Conservation (phyloP, 2,329 filamentous ascomycete genomes). For the Claviceps humidiphila region DNA sequence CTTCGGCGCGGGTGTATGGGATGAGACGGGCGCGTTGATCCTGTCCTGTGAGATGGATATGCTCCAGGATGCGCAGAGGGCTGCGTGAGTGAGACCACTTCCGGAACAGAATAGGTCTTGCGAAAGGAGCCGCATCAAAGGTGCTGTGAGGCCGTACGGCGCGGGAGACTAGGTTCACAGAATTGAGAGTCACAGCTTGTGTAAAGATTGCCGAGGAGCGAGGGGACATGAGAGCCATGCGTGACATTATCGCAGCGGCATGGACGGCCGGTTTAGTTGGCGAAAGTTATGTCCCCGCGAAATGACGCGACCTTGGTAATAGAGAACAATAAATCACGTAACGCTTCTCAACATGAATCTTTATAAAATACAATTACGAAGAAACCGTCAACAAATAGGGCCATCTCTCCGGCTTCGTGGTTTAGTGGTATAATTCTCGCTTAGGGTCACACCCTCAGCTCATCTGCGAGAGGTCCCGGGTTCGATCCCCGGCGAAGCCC, state of each 20-base stretch:
- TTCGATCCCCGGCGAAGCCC: slow-evolving; percentile 7
- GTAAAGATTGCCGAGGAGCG: background rate
- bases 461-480: slow-evolving; percentile 7
- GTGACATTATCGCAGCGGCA: slow-evolving; percentile 1
- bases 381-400: background rate
- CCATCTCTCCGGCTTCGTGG: slow-evolving; percentile 4
- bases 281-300: no score
- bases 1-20: slow-evolving; percentile 19
- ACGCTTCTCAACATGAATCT: no score
- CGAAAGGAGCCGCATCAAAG: background rate
- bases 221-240: background rate
- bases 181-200: background rate
- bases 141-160: background rate
- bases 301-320: no score
- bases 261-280: background rate
- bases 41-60: slow-evolving; percentile 17
- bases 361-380: accelerated
- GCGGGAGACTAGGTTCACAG: background rate
- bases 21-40: slow-evolving; percentile 12
- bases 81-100: background rate
- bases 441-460: slow-evolving; percentile 6
- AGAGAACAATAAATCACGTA: no score
- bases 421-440: slow-evolving; percentile 8
- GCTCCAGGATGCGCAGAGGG: slow-evolving; percentile 13
- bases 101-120: background rate